Percentiles rank a stretch among this genome's conserved stretches.
phyloP scores from a whole-genome alignment of 352 stramenopile species.

The Globisporangium irregulare region DNA sequence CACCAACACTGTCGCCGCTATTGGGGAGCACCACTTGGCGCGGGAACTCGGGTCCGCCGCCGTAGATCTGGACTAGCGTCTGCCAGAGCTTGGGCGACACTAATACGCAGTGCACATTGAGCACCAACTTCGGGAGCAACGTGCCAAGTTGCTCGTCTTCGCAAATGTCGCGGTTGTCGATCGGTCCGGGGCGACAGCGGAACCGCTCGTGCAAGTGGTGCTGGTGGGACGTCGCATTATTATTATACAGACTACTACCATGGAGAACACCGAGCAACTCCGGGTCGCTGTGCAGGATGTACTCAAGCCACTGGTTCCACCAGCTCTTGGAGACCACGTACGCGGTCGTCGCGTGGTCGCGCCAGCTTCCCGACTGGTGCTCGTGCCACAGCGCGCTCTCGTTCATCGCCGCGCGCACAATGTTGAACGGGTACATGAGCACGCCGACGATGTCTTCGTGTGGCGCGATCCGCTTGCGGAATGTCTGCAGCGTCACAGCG shows the following conservation, averaged over 20 bases:
- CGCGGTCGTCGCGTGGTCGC: conserved; percentile 28
- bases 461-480: conserved; percentile 23
- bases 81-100: conserved; percentile 44
- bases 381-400: conserved; percentile 40
- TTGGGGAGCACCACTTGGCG: conserved; percentile 34
- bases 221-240: conserved; percentile 3
- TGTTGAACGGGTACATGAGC: conserved; percentile 54
- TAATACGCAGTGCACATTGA: conserved; percentile 47
- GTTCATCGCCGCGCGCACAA: conserved; percentile 41
- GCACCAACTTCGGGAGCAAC: conserved; percentile 28
- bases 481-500: conserved; percentile 22
- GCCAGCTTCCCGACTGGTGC: conserved; percentile 35
- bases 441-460: conserved; percentile 40
- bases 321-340: conserved; percentile 52
- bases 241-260: background rate
- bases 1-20: background rate
- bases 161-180: conserved; percentile 42
- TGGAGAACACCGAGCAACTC: conserved; percentile 5
- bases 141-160: conserved; percentile 36
- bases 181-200: conserved; percentile 37
- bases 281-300: conserved; percentile 20
- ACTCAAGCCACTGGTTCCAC: conserved; percentile 59
- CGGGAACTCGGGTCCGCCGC: conserved; percentile 51
- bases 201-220: conserved; percentile 16
- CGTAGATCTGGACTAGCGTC: conserved; percentile 48